Evolutionary conservation across 345 rosid species (phyloP).

Genomic region (Dovyalis caffra): DNA sequence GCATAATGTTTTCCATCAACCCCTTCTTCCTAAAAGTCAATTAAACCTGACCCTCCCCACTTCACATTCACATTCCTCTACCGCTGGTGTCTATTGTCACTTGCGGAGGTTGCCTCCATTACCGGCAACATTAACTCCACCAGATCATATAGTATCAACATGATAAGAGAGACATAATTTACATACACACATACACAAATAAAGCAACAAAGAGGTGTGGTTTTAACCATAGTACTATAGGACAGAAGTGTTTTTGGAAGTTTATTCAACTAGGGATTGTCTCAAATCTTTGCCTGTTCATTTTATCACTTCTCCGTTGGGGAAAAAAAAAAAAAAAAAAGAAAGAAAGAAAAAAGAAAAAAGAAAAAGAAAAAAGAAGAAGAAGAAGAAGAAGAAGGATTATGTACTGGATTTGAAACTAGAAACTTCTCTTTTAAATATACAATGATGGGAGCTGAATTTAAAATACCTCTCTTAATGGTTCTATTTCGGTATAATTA

Average conservation of each 20-base stretch:
- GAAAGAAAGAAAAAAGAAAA: too few relatives aligned
- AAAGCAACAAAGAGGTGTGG: not conserved
- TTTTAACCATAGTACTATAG: too few relatives aligned
- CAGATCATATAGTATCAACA: not conserved
- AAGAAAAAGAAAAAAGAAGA: too few relatives aligned
- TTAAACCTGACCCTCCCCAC: not conserved
- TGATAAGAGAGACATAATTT: not conserved
- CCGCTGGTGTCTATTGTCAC: conserved; percentile 11
- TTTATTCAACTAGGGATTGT: not conserved
- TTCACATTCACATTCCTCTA: conserved; percentile 7
- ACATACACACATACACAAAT: not conserved
- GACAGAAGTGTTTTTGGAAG: not conserved
- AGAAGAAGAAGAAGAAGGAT: too few relatives aligned
- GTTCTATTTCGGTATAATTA: too few relatives aligned
- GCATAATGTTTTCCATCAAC: not conserved
- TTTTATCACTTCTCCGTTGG: not conserved
- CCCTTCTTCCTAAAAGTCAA: conserved; percentile 4
- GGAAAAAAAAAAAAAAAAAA: too few relatives aligned
- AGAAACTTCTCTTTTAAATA: not conserved
- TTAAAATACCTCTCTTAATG: not conserved
- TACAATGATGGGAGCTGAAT: not conserved
- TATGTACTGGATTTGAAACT: not conserved
- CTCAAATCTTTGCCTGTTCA: not conserved
- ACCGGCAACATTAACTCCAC: not conserved
- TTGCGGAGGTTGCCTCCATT: not conserved